These are phyloP conservation scores for Talaromyces liani DNA, from an alignment of 495 filamentous ascomycete species.

Conservation along the genomic window DNA sequence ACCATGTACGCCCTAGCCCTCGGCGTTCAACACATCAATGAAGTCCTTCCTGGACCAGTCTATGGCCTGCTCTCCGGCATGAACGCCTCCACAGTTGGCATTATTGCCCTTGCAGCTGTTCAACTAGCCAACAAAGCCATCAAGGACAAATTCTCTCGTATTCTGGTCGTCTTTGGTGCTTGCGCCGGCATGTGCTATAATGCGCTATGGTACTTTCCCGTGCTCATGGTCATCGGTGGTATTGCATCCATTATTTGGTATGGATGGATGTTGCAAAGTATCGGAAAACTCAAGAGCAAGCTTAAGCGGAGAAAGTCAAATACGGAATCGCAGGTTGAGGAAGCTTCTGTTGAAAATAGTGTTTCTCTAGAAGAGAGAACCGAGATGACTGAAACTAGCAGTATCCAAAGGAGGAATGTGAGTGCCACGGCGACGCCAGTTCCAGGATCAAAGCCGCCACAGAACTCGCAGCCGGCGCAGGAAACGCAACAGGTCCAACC, in stretches of 20 bases:
- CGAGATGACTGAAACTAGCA: neutral
- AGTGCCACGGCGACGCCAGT: neutral
- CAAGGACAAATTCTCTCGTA: conserved; percentile 60
- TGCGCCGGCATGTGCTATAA: conserved; percentile 68
- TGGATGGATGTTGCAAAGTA: conserved; percentile 30
- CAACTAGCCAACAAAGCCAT: conserved; percentile 69
- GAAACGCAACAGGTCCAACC: neutral
- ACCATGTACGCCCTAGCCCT: conserved; percentile 69
- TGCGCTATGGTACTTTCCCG: conserved; percentile 76
- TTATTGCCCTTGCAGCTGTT: conserved; percentile 71
- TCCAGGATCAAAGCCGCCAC: neutral
- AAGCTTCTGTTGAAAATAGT: neutral
- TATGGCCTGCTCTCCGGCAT: conserved; percentile 74
- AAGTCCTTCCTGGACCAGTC: conserved; percentile 54
- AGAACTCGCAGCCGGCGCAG: neutral
- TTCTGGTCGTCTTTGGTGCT: conserved; percentile 63
- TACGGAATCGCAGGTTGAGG: neutral
- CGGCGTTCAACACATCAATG: conserved; percentile 54
- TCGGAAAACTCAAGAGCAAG: neutral
- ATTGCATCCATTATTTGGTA: conserved; percentile 54
- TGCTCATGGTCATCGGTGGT: conserved; percentile 57
- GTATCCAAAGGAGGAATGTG: conserved; percentile 2
- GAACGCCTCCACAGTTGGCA: conserved; percentile 71
- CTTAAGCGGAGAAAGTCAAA: neutral
- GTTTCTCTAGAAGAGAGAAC: neutral